Evolutionary conservation across 129 eudicot genomes (phyloP), one percentile per base, ranked within the genome.

Genomic region (Glebionis coronaria): DNA sequence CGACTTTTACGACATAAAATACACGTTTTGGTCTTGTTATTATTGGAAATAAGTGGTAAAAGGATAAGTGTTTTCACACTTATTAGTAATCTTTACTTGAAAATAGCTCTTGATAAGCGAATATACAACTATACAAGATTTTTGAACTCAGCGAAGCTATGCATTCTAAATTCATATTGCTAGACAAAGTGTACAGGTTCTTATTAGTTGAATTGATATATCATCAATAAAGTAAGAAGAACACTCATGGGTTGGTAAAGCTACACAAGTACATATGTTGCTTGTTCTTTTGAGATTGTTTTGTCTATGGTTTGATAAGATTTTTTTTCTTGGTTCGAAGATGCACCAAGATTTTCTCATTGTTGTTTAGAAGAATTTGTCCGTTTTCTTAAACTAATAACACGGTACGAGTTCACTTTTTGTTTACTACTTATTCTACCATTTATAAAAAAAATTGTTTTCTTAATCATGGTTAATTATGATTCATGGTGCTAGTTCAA

Each of bases 141-240:
- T n/a, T n/a, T n/a, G n/a, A n/a, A n/a, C n/a, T n/a, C n/a, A n/a
- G n/a, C n/a, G n/a, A n/a, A n/a, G n/a, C n/a, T n/a, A n/a, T n/a
- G n/a, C n/a, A n/a, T n/a, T n/a, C n/a, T n/a, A n/a, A n/a, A n/a
- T n/a, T n/a, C n/a, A n/a, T n/a, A n/a, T n/a, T n/a, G n/a, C n/a
- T n/a, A n/a, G n/a, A n/a, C n/a, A n/a, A 91, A 60, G 87, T 91
- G 35, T 91, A 91, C 75, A 82, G 94, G 68, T 91, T 91, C 71
- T 83, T 79, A 38, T 77, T 91, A 59, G 84, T 81, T 50, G 97
- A 91, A 9, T 85, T 76, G 67, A 61, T 79, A 80, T 72, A 85
- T 91, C 21, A 82, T 85, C 18, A 83, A 91, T 64, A 78, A 76
- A 78, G 96, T 91, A 15, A 88, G 87, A 69, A 81, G 83, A 71